These are phyloP conservation scores for Anthostomella pinea DNA, from an alignment of 2,329 filamentous ascomycete species.

Conservation along the genomic window DNA sequence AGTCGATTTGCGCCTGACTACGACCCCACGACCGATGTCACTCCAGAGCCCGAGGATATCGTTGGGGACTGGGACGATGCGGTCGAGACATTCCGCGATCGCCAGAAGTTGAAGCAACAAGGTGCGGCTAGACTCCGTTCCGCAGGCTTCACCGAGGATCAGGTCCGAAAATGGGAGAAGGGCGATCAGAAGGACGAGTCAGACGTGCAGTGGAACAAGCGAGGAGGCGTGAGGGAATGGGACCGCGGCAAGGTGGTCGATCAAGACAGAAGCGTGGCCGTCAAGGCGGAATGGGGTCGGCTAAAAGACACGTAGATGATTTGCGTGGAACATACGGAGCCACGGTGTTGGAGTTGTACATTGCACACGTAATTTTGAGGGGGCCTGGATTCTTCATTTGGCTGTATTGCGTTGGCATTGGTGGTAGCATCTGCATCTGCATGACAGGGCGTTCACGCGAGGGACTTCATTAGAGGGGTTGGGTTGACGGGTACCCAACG, in stretches of 20 bases:
- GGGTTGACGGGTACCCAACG: no score
- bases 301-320: conserved; percentile 16
- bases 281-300: conserved; percentile 16
- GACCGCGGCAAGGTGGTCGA: conserved; percentile 50
- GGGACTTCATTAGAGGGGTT: no score
- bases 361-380: no score
- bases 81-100: conserved; percentile 73
- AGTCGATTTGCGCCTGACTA: conserved; percentile 71
- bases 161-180: conserved; percentile 70
- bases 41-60: conserved; percentile 38
- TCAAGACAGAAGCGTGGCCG: conserved; percentile 13
- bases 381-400: no score
- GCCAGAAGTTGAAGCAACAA: conserved; percentile 72
- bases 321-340: no score
- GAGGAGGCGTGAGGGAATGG: conserved; percentile 63
- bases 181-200: conserved; percentile 59
- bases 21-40: conserved; percentile 55
- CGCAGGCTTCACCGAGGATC: conserved; percentile 74
- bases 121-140: conserved; percentile 73
- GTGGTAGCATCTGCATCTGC: no score
- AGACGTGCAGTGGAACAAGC: conserved; percentile 69
- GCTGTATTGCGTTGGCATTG: no score
- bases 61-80: conserved; percentile 75
- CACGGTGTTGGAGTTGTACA: no score
- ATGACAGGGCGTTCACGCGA: no score